phyloP scores from a whole-genome alignment of 208 protist species.

The Acanthamoeba culbertsoni region DNA sequence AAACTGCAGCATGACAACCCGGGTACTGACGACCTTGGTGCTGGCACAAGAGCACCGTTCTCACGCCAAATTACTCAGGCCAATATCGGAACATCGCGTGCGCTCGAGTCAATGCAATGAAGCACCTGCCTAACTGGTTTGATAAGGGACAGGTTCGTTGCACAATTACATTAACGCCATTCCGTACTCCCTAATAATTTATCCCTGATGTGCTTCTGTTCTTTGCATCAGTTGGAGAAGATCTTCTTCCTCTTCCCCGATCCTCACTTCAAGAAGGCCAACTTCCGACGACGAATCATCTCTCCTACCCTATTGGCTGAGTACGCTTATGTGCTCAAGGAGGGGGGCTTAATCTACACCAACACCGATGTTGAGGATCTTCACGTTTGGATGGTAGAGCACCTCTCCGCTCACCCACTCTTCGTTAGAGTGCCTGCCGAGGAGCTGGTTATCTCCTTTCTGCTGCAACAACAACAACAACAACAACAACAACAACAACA shows the following conservation, averaged over 20 bases:
- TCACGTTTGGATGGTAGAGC: constrained; percentile 86
- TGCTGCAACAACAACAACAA: no score
- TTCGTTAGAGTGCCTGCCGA: constrained; percentile 84
- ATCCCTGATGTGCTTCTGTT: neutral
- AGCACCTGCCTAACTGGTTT: constrained; percentile 97
- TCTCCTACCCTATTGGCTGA: constrained; percentile 92
- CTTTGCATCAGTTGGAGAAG: constrained; percentile 86
- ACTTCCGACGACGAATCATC: constrained; percentile 96
- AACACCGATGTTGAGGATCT: constrained; percentile 95
- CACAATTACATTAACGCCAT: no score
- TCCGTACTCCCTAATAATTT: no score
- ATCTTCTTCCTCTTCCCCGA: constrained; percentile 98
- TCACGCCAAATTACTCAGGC: constrained; percentile 63
- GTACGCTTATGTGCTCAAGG: constrained; percentile 94
- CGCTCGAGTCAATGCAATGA: constrained; percentile 97
- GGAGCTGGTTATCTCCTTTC: no score
- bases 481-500: no score
- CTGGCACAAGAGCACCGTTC: constrained; percentile 51
- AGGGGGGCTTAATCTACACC: constrained; percentile 95
- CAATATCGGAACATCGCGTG: constrained; percentile 94
- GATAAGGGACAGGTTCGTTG: constrained; percentile 90
- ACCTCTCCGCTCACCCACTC: constrained; percentile 91
- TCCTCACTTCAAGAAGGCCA: constrained; percentile 98
- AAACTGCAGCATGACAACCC: constrained; percentile 63
- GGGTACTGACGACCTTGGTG: neutral